phyloP scores from a whole-genome alignment of 208 protist genomes.

The Tritrichomonas foetus region DNA sequence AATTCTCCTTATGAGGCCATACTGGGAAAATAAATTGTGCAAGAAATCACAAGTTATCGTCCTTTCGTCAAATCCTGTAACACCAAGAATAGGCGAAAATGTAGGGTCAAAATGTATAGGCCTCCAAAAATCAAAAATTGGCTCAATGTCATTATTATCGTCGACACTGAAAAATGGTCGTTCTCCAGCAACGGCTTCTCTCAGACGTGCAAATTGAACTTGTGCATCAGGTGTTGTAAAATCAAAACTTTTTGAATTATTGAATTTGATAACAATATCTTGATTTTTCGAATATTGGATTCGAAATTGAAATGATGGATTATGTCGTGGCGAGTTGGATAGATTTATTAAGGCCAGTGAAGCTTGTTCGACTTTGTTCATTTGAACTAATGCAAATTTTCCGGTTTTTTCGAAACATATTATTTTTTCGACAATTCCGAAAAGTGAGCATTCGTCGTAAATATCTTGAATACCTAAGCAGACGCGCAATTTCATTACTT shows the following conservation, averaged over 20 bases:
- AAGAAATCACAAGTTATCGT: not conserved
- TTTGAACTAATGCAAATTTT: conserved; percentile 16
- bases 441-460: conserved; percentile 32
- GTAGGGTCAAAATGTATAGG: not conserved
- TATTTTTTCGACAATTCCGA: conserved; percentile 4
- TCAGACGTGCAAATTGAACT: not conserved
- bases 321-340: not conserved
- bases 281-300: conserved; percentile 2
- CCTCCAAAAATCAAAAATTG: not conserved
- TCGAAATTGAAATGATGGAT: not conserved
- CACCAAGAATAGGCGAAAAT: not conserved
- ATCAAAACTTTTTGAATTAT: conserved; percentile 38
- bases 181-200: not conserved
- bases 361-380: conserved; percentile 6
- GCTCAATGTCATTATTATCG: not conserved
- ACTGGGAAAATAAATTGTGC: not conserved
- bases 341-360: not conserved
- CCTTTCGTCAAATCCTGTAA: not conserved
- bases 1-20: not conserved
- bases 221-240: not conserved
- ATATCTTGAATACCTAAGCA: conserved; percentile 28
- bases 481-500: not conserved
- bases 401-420: conserved; percentile 6
- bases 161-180: not conserved
- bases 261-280: conserved; percentile 9